Conservation (phyloP, 2,329 filamentous ascomycete genomes). For the Metarhizium album region DNA sequence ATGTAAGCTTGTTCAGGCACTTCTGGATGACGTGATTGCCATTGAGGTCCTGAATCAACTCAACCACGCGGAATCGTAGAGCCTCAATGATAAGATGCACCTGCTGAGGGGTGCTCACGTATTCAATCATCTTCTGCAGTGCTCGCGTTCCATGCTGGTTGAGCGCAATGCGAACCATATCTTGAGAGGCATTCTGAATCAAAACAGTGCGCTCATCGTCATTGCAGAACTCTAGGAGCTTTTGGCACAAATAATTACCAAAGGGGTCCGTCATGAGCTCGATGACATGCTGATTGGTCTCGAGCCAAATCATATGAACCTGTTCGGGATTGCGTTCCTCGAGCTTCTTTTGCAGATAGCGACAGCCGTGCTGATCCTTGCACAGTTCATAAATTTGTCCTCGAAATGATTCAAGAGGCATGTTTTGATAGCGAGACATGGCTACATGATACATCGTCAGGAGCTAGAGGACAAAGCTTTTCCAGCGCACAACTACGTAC, state of each 20-base stretch:
- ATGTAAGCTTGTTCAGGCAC: constrained; percentile 86
- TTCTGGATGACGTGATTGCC: constrained; percentile 99
- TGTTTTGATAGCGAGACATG: constrained; percentile 74
- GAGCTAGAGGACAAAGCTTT: background rate
- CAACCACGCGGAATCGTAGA: constrained; percentile 73
- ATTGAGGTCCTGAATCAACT: constrained; percentile 93
- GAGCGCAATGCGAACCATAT: constrained; percentile 85
- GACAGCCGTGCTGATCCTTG: constrained; percentile 96
- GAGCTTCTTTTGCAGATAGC: constrained; percentile 93
- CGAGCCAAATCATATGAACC: constrained; percentile 85
- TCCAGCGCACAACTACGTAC: constrained; percentile 26
- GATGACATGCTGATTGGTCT: constrained; percentile 87
- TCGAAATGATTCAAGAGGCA: constrained; percentile 67
- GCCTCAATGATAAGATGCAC: constrained; percentile 80
- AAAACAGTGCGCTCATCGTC: constrained; percentile 89
- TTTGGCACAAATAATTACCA: constrained; percentile 98
- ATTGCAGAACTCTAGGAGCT: constrained; percentile 89
- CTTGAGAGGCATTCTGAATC: constrained; percentile 77
- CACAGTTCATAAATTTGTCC: constrained; percentile 83
- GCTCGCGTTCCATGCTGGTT: constrained; percentile 97
- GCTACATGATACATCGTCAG: constrained; percentile 23
- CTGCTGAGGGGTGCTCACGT: constrained; percentile 76
- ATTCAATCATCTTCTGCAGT: constrained; percentile 99
- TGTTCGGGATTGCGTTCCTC: constrained; percentile 79
- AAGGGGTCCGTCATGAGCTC: constrained; percentile 99